phyloP scores from a whole-genome alignment of 306 rosid genomes.

The Corylus avellana region DNA sequence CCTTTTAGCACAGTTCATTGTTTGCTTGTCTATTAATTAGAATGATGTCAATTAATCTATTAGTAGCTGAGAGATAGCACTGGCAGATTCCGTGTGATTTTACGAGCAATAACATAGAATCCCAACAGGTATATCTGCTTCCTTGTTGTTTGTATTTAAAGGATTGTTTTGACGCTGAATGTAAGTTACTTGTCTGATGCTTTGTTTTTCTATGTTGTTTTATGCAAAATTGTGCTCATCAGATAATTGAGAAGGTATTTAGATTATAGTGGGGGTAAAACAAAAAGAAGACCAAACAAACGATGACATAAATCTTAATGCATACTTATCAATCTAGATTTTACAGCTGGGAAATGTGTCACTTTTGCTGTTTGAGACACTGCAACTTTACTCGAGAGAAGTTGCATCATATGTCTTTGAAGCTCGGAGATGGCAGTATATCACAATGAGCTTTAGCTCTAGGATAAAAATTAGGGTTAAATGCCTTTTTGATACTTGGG shows the following conservation, averaged over 20 bases:
- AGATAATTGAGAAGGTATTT: not conserved
- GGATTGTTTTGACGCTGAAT: not conserved
- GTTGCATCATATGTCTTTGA: not conserved
- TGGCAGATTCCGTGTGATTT: not conserved
- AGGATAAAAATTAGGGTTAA: not conserved
- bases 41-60: not conserved
- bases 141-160: not conserved
- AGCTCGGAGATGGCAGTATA: not conserved
- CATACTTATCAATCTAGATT: not conserved
- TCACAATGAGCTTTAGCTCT: not conserved
- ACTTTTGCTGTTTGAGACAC: not conserved
- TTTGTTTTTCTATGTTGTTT: not conserved
- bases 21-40: not conserved
- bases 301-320: not conserved
- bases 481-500: too few relatives aligned
- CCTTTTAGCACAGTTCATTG: not conserved
- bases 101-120: not conserved
- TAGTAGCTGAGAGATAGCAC: not conserved
- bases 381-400: not conserved
- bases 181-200: not conserved
- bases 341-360: not conserved
- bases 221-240: not conserved
- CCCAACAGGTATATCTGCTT: not conserved
- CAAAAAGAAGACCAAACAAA: not conserved
- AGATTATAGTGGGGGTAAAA: not conserved